Percentiles rank a stretch among this genome's conserved stretches.
Conservation (phyloP, 176 grass and related monocot species). For the Cenchrus purpureus region DNA sequence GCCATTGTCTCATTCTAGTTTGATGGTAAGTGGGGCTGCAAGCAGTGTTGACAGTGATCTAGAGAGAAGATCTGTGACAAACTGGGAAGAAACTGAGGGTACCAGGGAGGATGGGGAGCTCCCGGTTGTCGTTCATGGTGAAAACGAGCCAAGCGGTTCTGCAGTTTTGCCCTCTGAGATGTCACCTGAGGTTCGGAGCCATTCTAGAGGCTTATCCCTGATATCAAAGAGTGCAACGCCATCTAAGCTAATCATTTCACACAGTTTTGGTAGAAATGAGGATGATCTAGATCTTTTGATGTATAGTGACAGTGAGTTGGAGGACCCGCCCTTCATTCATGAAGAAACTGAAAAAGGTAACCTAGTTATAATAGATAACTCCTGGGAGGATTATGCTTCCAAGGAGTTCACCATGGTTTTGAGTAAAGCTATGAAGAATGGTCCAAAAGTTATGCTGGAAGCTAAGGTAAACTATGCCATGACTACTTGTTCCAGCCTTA, state of each 20-base stretch:
- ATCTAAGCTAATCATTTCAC: constrained; percentile 64
- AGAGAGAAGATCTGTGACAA: constrained; percentile 76
- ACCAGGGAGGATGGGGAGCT: constrained; percentile 90
- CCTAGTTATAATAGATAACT: constrained; percentile 40
- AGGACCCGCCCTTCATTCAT: constrained; percentile 54
- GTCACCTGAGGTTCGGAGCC: constrained; percentile 59
- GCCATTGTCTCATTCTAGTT: constrained; percentile 47
- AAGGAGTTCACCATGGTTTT: constrained; percentile 79
- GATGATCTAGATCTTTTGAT: constrained; percentile 81
- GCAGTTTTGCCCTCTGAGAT: constrained; percentile 35
- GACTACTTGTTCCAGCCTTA: constrained; percentile 1
- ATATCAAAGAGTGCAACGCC: constrained; percentile 80
- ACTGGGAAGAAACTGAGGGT: constrained; percentile 84
- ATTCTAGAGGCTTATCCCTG: constrained; percentile 83
- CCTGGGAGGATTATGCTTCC: constrained; percentile 82
- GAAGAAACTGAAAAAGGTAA: constrained; percentile 53
- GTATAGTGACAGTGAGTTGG: constrained; percentile 79
- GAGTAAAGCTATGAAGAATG: constrained; percentile 59
- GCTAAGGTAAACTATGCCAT: constrained; percentile 68
- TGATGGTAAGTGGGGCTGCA: constrained; percentile 52
- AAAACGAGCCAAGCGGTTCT: constrained; percentile 41
- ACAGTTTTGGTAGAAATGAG: constrained; percentile 62
- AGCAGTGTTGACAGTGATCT: constrained; percentile 64
- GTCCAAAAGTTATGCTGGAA: constrained; percentile 68
- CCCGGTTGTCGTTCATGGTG: constrained; percentile 43